Conservation (phyloP, 1,284 basidiomycete species). For the Cryptococcus hybrid region DNA sequence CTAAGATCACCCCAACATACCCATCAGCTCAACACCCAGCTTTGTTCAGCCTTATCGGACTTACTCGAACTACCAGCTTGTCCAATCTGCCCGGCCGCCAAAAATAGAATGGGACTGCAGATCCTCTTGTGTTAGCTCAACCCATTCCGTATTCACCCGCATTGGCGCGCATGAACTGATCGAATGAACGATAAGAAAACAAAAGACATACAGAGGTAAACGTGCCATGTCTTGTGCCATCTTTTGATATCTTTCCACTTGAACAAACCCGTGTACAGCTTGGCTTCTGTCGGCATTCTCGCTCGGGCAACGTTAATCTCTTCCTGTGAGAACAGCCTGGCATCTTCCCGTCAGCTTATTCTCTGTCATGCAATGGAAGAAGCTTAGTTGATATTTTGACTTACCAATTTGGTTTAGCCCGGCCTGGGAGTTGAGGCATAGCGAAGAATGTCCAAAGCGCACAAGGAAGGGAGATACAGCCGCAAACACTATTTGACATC, state of each 20-base stretch:
- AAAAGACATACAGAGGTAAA: constrained; percentile 22
- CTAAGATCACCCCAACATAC: constrained; percentile 7
- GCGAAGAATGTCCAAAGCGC: constrained; percentile 29
- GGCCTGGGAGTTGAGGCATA: constrained; percentile 28
- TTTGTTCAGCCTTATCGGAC: not conserved
- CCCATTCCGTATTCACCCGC: not conserved
- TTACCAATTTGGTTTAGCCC: constrained; percentile 29
- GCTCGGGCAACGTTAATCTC: constrained; percentile 22
- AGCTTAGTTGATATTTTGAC: not conserved
- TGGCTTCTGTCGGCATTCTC: constrained; percentile 27
- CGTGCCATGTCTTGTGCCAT: constrained; percentile 33
- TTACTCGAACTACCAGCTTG: constrained; percentile 25
- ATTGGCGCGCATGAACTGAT: too few species aligned
- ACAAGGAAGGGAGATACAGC: constrained; percentile 25
- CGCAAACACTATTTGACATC: constrained; percentile 18
- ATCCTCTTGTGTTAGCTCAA: not conserved
- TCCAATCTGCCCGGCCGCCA: constrained; percentile 21
- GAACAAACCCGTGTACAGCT: constrained; percentile 32
- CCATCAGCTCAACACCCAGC: not conserved
- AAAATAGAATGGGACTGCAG: constrained; percentile 25
- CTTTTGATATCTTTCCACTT: constrained; percentile 29
- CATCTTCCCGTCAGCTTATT: not conserved
- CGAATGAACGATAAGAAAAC: not conserved
- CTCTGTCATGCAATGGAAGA: not conserved
- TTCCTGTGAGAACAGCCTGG: constrained; percentile 23